Evolutionary conservation across 106 monocot species (phyloP).

Genomic region (Apostasia shenzhenica): DNA sequence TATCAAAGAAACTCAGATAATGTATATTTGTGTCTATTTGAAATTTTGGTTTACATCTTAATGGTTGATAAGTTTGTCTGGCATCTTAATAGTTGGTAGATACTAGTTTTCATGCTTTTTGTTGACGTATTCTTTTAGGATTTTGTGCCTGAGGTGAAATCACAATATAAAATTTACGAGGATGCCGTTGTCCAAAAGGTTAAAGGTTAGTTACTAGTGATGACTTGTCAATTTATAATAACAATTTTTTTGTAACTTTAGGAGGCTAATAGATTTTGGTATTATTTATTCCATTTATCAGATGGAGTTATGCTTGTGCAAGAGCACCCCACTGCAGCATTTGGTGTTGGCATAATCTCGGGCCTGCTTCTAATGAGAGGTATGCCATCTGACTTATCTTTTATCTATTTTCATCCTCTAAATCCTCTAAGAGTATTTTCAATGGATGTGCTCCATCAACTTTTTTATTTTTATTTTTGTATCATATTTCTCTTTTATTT

Average conservation of each 20-base stretch:
- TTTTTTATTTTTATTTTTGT: too few species aligned
- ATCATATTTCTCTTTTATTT: neutral
- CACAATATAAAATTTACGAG: slow-evolving; percentile 20
- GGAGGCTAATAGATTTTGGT: neutral
- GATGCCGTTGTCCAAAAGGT: slow-evolving; percentile 24
- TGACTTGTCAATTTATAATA: neutral
- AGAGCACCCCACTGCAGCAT: slow-evolving; percentile 16
- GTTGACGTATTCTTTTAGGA: neutral
- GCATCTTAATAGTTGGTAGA: neutral
- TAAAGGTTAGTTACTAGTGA: slow-evolving; percentile 10
- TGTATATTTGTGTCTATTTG: too few species aligned
- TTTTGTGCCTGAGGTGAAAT: neutral
- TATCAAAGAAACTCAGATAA: too few species aligned
- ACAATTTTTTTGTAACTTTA: neutral
- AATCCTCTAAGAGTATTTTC: neutral
- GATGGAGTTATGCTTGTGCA: slow-evolving; percentile 15
- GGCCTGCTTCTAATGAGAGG: slow-evolving; percentile 24
- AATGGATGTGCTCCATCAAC: neutral
- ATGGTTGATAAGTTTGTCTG: neutral
- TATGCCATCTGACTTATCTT: neutral
- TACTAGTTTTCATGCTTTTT: neutral
- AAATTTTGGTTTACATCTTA: too few species aligned
- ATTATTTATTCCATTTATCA: slow-evolving; percentile 2
- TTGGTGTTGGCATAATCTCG: slow-evolving; percentile 13
- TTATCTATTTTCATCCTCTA: neutral